Percentiles rank a stretch among this genome's conserved stretches.
Evolutionary conservation across 192 early-diverging fungal genomes (phyloP).

Genomic region (Paraglomus brasilianum): DNA sequence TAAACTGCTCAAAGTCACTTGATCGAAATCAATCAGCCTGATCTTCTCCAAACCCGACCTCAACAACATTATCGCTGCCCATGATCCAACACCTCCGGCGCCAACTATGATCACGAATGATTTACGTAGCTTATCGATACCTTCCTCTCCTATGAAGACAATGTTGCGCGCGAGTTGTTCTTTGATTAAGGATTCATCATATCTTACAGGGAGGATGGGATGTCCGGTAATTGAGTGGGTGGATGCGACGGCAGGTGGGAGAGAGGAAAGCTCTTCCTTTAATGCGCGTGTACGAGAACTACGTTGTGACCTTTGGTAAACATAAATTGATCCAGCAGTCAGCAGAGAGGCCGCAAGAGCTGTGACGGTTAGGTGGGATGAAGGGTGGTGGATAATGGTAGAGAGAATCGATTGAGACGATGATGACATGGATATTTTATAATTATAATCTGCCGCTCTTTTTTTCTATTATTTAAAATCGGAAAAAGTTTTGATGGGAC

Average conservation of each 20-base stretch:
- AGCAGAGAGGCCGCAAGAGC: slow-evolving; percentile 15
- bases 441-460: too few species aligned
- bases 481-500: too few species aligned
- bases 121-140: slow-evolving; percentile 64
- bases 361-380: slow-evolving; percentile 7
- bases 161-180: slow-evolving; percentile 88
- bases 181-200: slow-evolving; percentile 69
- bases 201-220: slow-evolving; percentile 6
- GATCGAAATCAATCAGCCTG: slow-evolving; percentile 96
- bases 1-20: slow-evolving; percentile 89
- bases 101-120: slow-evolving; percentile 95
- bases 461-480: too few species aligned
- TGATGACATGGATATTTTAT: too few species aligned
- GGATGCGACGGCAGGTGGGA: background rate
- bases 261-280: background rate
- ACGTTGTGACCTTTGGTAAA: slow-evolving; percentile 15
- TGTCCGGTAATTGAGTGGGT: background rate
- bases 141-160: slow-evolving; percentile 85
- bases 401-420: too few species aligned
- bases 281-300: slow-evolving; percentile 5
- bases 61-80: slow-evolving; percentile 88
- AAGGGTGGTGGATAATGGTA: background rate
- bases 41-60: slow-evolving; percentile 84
- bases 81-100: slow-evolving; percentile 90
- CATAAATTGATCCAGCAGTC: slow-evolving; percentile 6